phyloP scores from a whole-genome alignment of 2,329 filamentous ascomycete genomes.

The Aspergillus latus region DNA sequence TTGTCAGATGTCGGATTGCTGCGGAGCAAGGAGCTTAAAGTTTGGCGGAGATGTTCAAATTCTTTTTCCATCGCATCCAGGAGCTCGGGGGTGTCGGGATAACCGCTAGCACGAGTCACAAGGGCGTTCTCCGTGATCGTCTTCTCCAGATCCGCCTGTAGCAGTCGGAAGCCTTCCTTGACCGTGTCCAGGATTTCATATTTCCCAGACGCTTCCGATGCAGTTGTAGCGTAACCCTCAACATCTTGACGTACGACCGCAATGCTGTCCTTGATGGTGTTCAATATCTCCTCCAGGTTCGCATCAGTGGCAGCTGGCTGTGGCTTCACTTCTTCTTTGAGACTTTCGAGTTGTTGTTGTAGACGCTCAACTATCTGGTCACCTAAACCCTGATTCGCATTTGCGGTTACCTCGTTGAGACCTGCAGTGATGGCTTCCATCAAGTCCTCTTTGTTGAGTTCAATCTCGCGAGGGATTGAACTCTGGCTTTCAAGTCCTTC shows the following conservation, averaged over 20 bases:
- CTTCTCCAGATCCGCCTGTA: constrained; percentile 59
- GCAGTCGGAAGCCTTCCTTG: constrained; percentile 60
- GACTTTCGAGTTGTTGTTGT: constrained; percentile 59
- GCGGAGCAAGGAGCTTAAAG: constrained; percentile 69
- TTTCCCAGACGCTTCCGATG: constrained; percentile 67
- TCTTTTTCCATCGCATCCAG: constrained; percentile 75
- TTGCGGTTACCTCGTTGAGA: constrained; percentile 54
- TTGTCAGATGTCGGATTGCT: constrained; percentile 57
- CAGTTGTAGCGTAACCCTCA: constrained; percentile 74
- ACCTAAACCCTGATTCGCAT: constrained; percentile 53
- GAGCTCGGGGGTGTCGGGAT: constrained; percentile 64
- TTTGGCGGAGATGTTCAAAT: constrained; percentile 76
- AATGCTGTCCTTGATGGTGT: constrained; percentile 82
- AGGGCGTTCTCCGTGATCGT: constrained; percentile 48
- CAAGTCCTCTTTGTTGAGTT: constrained; percentile 53
- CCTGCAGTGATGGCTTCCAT: constrained; percentile 60
- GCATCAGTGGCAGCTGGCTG: constrained; percentile 75
- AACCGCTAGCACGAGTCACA: constrained; percentile 30
- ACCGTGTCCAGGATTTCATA: constrained; percentile 75
- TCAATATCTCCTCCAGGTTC: constrained; percentile 84
- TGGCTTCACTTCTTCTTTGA: constrained; percentile 69
- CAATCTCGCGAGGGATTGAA: constrained; percentile 59
- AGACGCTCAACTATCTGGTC: constrained; percentile 62
- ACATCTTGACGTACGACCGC: constrained; percentile 78
- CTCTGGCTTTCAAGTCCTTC: constrained; percentile 56